Evolutionary conservation across 139 green algal species (phyloP), one percentile per base, ranked within the genome.

Genomic region (Tetraselmis striata): DNA sequence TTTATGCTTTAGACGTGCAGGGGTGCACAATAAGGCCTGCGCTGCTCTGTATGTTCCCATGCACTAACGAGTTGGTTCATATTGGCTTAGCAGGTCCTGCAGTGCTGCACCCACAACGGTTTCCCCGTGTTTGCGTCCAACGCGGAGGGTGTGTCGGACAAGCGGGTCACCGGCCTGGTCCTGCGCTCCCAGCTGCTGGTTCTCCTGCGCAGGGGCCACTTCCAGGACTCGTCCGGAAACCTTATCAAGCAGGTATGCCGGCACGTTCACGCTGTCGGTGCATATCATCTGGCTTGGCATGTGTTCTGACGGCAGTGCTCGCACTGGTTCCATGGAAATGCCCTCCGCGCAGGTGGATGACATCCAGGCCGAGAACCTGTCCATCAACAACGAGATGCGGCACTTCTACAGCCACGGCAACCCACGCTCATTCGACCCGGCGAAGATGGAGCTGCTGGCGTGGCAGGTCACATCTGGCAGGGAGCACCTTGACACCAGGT

Each of bases 161-260:
- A 29, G 27, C 59, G 30, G 30, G n/a, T 89, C n/a, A 45, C 77
- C n/a, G 95, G 95, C 59, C 58, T 98, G 1, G 90, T 97, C 75
- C 88, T 97, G 86, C 89, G 95, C 79, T 91, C 79, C 28, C 94
- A 98, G 92, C 85, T 98, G 83, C 83, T 94, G 59, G 91, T 96
- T 80, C 88, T 96, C 80, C 87, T 97, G 83, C 83, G 83, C 75
- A 24, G 32, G 24, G 45, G 83, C 11, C 45, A 67, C 45, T 67
- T 67, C 18, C 45, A 67, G 45, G 45, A 67, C 45, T 67, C 45
- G 45, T 67, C 5, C 18, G 45, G 45, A 25, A 5, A 18, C 45
- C 45, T 67, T 18, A 67, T 67, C 45, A 67, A 67, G 18, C 11
- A 67, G 45, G 45, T 67, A 25, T 67, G 11, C 45, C 45, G 11